Evolutionary conservation across 805 yeast genomes (phyloP).

Genomic region (Huiozyma naganishii): DNA sequence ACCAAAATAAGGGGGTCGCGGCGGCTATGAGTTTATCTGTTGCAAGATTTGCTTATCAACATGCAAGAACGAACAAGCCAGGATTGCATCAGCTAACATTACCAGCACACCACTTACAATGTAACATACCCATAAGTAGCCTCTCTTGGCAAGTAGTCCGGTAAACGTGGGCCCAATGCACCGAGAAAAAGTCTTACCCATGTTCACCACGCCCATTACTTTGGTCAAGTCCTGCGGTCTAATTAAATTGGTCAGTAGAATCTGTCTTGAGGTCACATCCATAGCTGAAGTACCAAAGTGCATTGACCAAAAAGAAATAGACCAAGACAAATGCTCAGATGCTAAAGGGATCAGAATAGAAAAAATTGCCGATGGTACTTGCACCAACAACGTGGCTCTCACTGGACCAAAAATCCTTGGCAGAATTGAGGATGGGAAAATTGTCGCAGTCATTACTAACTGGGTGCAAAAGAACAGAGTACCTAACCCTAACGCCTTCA

Average conservation of each 20-base stretch:
- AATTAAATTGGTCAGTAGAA: conserved; percentile 59
- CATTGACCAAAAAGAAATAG: conserved; percentile 41
- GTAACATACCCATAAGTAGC: conserved; percentile 39
- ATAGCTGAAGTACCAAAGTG: conserved; percentile 61
- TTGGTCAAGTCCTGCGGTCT: conserved; percentile 53
- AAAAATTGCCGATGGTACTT: conserved; percentile 66
- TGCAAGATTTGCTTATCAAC: conserved; percentile 23
- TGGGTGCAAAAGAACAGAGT: conserved; percentile 55
- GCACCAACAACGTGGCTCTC: conserved; percentile 60
- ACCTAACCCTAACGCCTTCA: conserved; percentile 53
- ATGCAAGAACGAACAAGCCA: conserved; percentile 25
- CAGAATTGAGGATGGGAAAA: conserved; percentile 65
- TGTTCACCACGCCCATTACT: conserved; percentile 78
- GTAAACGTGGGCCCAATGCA: conserved; percentile 74
- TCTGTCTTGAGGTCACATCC: conserved; percentile 90
- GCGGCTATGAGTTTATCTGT: conserved; percentile 7
- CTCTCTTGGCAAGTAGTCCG: conserved; percentile 54
- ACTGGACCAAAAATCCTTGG: conserved; percentile 69
- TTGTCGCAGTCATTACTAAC: conserved; percentile 52
- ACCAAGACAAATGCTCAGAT: conserved; percentile 28
- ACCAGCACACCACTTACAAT: conserved; percentile 42
- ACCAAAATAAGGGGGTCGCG: too few species aligned
- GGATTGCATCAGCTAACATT: conserved; percentile 27
- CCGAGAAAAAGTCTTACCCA: conserved; percentile 77
- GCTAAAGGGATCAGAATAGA: conserved; percentile 43